Evolutionary conservation across 1,139 yeast species (phyloP), one percentile per base, ranked within the genome.

Genomic region (Wickerhamomyces sp.): DNA sequence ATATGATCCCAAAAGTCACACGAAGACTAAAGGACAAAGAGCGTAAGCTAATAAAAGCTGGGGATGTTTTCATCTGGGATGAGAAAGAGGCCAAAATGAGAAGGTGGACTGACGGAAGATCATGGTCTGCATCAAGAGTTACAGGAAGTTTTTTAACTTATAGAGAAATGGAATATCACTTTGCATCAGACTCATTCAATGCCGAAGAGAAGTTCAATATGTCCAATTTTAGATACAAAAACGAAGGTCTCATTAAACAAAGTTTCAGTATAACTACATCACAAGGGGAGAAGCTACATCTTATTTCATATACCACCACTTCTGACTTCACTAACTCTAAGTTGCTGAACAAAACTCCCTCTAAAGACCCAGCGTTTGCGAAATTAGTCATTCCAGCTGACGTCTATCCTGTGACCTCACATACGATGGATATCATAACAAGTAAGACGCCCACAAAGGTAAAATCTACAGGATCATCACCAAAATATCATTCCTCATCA

Each of bases 61-160:
- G 86, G n/a, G 68, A 80, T 2, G 72, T 82, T 1, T 82, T 77
- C 49, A 74, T 80, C 4, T 82, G 89, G 89, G 81, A 78, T 54
- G 89, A 82, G 58, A 67, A 72, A 18, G 80, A 76, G 49, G 78
- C 87, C 37, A 84, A 81, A 15, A 81, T 82, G 79, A 72, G 78
- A 47, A 63, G 89, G 31, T 82, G 90, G 90, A 82, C 90, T 2
- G 90, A 82, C 53, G 87, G 89, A 28, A 71, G 72, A 47, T 67
- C 74, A 30, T 82, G 89, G 89, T 72, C 80, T 42, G 86, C 89
- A 3, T 76, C 85, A 0, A 67, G 87, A 47, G 88, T 82, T 3
- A 70, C 74, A 16, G 86, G 87, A 2, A 70, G 76, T 2, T 82
- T 82, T 51, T 62, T 82, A 33, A 73, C 78, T 6, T 82, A 82